Evolutionary conservation across 331 rosid species (phyloP).

Genomic region (Quercus phellos): DNA sequence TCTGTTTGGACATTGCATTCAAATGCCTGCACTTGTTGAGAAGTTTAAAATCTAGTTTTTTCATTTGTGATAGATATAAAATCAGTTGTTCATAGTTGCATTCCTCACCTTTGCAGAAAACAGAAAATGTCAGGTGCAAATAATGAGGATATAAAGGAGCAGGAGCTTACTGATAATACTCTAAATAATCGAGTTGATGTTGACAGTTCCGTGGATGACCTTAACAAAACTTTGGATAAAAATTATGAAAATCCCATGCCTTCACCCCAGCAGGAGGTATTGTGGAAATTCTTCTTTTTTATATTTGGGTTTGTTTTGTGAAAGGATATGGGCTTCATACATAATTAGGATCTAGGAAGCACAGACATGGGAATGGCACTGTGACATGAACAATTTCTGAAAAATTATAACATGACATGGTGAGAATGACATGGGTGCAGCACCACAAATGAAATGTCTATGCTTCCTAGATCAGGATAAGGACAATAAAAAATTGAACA

Average conservation of each 20-base stretch:
- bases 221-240: constrained; percentile 27
- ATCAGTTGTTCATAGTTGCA: constrained; percentile 15
- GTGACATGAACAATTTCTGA: no score
- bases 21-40: neutral
- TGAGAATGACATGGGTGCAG: no score
- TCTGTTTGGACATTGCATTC: neutral
- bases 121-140: constrained; percentile 53
- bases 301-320: neutral
- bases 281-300: constrained; percentile 8
- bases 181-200: constrained; percentile 34
- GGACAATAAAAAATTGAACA: neutral
- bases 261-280: constrained; percentile 75
- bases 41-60: neutral
- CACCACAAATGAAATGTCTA: no score
- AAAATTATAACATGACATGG: no score
- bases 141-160: constrained; percentile 48
- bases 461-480: neutral
- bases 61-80: constrained; percentile 4
- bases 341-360: neutral
- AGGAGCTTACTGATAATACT: constrained; percentile 35
- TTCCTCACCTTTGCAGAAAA: constrained; percentile 18
- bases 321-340: neutral
- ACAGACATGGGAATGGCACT: no score
- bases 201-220: constrained; percentile 39
- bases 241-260: constrained; percentile 54